Evolutionary conservation across 2,329 filamentous ascomycete species (phyloP), one percentile per base, ranked within the genome.

Genomic region (Huntiella bhutanensis): DNA sequence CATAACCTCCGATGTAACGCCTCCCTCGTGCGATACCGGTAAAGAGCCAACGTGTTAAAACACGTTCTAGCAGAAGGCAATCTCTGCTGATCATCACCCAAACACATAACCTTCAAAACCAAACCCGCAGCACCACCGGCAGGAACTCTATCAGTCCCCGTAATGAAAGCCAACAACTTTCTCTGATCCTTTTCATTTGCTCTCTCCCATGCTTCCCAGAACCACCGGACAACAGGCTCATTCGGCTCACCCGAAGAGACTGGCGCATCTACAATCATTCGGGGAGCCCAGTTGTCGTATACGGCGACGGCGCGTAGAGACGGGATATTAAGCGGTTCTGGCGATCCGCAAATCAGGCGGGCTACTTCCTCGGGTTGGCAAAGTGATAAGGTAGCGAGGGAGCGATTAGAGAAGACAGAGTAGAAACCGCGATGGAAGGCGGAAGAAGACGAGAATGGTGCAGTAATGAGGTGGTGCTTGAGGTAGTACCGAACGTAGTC

Each of bases 401-500:
- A 84, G 33, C 81, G 82, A 34, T 43, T 33, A 4, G 17, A 15
- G 57, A 85, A 93, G 22, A 94, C 84, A 0, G 82, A 92, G 59
- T 85, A 95, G 61, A 95, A 95, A 1, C 87, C 87, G 46, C 86
- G 75, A 58, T 91, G 91, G 68, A 95, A 95, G 1, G 87, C 86
- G 57, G 93, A 85, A 53, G 92, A 95, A 56, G 94, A 86, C 36
- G 83, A 73, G 35, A 73, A 66, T 1, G 94, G 81, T 1, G 82
- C 73, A 5, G 70, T 77, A 55, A 94, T 85, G 8, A 95, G 73
- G 7, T 88, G 60, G 57, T 88, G 82, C 35, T 77, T 75, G 7
- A 93, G 73, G 57, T 93, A 93, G 2, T 85, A 66, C 53, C 88
- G 80, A 45, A 94, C 85, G 55, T 88, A 95, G 55, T 94, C 86